A percentile compares a stretch with the other conserved stretches of the same genome.
These are phyloP conservation scores for Nitzschia inconspicua DNA, from an alignment of 108 stramenopile genomes.

Conservation along the genomic window DNA sequence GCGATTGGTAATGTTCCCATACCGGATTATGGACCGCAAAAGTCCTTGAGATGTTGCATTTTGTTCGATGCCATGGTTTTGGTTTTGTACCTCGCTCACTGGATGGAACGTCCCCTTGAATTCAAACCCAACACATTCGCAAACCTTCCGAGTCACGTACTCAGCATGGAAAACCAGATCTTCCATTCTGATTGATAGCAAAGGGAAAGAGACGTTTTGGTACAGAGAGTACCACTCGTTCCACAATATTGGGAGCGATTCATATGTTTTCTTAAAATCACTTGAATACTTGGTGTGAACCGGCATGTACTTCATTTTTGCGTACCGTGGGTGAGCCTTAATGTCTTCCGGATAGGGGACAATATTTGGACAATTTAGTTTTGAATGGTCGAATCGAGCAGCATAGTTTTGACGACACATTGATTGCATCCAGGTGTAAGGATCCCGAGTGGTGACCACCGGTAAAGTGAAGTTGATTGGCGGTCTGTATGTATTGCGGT, in stretches of 20 bases:
- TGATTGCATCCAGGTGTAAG: constrained; percentile 70
- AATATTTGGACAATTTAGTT: constrained; percentile 53
- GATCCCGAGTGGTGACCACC: constrained; percentile 61
- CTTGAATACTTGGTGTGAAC: constrained; percentile 1
- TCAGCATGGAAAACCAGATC: constrained; percentile 59
- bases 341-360: constrained; percentile 37
- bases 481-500: background rate
- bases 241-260: constrained; percentile 57
- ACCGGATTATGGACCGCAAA: constrained; percentile 18
- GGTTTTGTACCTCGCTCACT: constrained; percentile 32
- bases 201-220: constrained; percentile 24
- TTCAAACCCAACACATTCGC: constrained; percentile 51
- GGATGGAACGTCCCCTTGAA: constrained; percentile 8
- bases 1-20: constrained; percentile 13
- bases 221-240: constrained; percentile 65
- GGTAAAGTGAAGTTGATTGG: constrained; percentile 35
- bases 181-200: constrained; percentile 61
- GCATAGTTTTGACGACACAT: constrained; percentile 61
- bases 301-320: constrained; percentile 23
- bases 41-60: constrained; percentile 18
- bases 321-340: constrained; percentile 13
- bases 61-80: constrained; percentile 12
- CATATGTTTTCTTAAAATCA: constrained; percentile 5
- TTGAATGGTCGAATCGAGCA: constrained; percentile 40
- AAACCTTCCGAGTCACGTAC: constrained; percentile 40